A percentile compares a stretch with the other conserved stretches of the same genome.
These are phyloP conservation scores for Pharus latifolius DNA, from an alignment of 176 grass and related monocot genomes.

Conservation along the genomic window DNA sequence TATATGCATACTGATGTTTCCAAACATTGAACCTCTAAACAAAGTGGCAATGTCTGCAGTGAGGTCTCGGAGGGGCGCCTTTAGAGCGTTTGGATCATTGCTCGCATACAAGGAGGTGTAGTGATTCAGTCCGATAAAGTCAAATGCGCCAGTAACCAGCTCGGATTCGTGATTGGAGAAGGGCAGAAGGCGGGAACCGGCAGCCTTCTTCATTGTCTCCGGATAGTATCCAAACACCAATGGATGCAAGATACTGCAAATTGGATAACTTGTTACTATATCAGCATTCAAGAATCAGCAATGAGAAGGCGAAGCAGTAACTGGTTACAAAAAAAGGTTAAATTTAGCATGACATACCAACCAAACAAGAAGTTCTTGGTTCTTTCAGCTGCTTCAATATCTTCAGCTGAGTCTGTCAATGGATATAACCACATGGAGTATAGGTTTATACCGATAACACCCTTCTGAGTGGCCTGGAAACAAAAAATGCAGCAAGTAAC, in stretches of 20 bases:
- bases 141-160: constrained; percentile 21
- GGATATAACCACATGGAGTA: constrained; percentile 45
- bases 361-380: constrained; percentile 4
- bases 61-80: neutral
- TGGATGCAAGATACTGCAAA: constrained; percentile 40
- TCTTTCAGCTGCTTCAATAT: constrained; percentile 37
- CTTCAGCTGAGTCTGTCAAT: constrained; percentile 25
- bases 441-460: constrained; percentile 37
- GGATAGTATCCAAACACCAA: constrained; percentile 44
- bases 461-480: constrained; percentile 33
- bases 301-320: neutral
- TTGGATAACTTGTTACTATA: neutral
- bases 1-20: neutral
- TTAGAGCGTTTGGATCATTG: constrained; percentile 8
- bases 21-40: neutral
- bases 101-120: constrained; percentile 26
- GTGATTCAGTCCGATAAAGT: constrained; percentile 58
- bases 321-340: neutral
- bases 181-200: constrained; percentile 21
- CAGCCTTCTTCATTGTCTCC: constrained; percentile 31
- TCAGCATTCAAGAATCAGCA: neutral
- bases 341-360: constrained; percentile 31
- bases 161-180: constrained; percentile 32
- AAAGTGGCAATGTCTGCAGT: neutral
- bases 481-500: neutral